Evolutionary conservation across 129 eudicot species (phyloP).

Genomic region (Pseudognaphalium luteoalbum): DNA sequence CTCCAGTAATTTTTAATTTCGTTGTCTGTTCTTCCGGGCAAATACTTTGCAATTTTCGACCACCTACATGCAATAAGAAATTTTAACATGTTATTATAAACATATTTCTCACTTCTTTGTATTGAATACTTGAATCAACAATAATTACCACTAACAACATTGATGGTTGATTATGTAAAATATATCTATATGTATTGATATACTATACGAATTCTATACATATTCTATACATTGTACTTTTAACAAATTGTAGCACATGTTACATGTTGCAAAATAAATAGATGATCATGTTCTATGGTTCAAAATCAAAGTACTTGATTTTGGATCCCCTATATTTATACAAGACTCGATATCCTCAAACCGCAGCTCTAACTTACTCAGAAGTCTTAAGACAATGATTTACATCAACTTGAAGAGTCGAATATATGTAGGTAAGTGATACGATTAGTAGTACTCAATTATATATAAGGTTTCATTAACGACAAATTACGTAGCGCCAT

Average conservation of each 20-base stretch:
- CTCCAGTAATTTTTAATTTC: conserved; percentile 92
- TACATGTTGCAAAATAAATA: conserved; percentile 29
- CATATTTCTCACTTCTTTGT: no score
- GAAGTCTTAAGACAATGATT: not conserved
- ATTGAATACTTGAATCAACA: no score
- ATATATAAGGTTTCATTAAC: no score
- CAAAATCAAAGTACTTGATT: conserved; percentile 23
- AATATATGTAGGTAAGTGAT: no score
- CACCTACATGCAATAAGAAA: conserved; percentile 43
- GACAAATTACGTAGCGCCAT: no score
- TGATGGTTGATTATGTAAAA: no score
- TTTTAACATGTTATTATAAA: no score
- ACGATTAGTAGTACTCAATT: no score
- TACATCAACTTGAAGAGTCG: no score
- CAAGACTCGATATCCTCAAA: not conserved
- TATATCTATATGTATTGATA: no score
- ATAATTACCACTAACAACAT: no score
- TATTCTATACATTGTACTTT: not conserved
- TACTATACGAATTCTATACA: no score
- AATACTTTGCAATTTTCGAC: conserved; percentile 88
- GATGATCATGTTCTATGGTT: conserved; percentile 45
- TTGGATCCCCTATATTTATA: conserved; percentile 30
- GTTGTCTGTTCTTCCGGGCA: conserved; percentile 91
- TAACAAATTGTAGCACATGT: conserved; percentile 25
- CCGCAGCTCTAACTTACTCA: not conserved